Evolutionary conservation across 202 grass and related monocot species (phyloP).

Genomic region (Saccharum hybrid): DNA sequence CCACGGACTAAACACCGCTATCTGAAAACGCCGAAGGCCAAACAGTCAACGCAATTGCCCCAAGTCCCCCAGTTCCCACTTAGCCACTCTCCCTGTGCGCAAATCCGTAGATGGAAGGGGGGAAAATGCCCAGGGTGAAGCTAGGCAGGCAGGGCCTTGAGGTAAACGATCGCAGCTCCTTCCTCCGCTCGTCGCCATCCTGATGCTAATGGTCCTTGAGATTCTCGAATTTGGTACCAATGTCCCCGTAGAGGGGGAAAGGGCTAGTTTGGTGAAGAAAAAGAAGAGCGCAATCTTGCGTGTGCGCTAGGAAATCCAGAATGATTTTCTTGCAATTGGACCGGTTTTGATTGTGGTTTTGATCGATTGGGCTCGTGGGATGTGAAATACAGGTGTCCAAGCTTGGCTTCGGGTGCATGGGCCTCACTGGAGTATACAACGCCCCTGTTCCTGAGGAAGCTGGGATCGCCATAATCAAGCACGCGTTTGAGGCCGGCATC

Average conservation of each 20-base stretch:
- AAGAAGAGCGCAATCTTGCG: neutral
- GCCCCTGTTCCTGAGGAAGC: constrained; percentile 57
- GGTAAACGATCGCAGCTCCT: constrained; percentile 36
- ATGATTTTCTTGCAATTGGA: neutral
- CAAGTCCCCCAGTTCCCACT: neutral
- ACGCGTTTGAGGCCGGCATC: constrained; percentile 63
- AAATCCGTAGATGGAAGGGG: constrained; percentile 45
- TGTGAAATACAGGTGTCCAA: constrained; percentile 61
- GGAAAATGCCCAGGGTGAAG: constrained; percentile 54
- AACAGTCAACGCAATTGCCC: neutral
- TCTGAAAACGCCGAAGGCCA: neutral
- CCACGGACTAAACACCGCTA: no score
- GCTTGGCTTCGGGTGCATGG: constrained; percentile 83
- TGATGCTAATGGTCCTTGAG: neutral
- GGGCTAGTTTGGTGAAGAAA: neutral
- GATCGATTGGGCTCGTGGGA: neutral
- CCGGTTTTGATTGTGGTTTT: neutral
- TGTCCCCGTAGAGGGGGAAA: neutral
- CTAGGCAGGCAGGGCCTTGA: constrained; percentile 65
- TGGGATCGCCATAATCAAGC: constrained; percentile 51
- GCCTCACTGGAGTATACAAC: constrained; percentile 71
- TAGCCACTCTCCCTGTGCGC: neutral
- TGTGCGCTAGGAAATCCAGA: neutral
- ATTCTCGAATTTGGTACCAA: neutral
- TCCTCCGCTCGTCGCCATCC: neutral